A percentile compares a stretch with the other conserved stretches of the same genome.
Conservation (phyloP, 2,329 filamentous ascomycete genomes). For the Cercospora brassicicola region DNA sequence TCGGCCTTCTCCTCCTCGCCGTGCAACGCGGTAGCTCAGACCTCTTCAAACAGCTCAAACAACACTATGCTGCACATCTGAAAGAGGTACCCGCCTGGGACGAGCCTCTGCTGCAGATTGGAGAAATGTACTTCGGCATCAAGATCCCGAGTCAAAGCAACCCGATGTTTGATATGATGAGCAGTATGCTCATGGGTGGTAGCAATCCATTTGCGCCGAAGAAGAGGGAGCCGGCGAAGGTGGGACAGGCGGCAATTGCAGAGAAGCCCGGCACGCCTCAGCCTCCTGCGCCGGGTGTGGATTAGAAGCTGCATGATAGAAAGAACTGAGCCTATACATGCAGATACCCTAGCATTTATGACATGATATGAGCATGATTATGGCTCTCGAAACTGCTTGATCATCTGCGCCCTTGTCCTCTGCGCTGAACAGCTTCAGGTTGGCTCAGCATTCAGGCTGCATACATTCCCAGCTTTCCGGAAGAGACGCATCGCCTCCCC, state of each 20-base stretch:
- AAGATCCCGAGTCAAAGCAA: constrained; percentile 85
- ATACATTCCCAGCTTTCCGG: constrained; percentile 1
- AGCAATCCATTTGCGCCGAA: constrained; percentile 54
- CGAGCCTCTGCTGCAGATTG: constrained; percentile 77
- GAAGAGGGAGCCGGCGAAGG: constrained; percentile 49
- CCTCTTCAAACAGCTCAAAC: constrained; percentile 76
- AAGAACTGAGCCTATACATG: not conserved
- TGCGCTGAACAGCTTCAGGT: not conserved
- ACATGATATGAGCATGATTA: not conserved
- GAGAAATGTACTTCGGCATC: constrained; percentile 96
- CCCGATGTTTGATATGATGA: constrained; percentile 97
- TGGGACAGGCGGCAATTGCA: constrained; percentile 45
- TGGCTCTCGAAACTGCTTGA: not conserved
- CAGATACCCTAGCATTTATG: constrained; percentile 6
- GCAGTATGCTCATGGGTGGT: constrained; percentile 82
- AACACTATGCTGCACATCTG: constrained; percentile 77
- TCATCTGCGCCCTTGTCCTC: not conserved
- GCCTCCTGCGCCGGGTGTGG: constrained; percentile 38
- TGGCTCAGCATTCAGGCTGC: not conserved
- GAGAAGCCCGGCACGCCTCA: constrained; percentile 33
- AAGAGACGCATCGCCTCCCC: not conserved
- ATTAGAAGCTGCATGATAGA: constrained; percentile 24
- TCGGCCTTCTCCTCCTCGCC: constrained; percentile 78
- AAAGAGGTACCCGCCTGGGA: constrained; percentile 73
- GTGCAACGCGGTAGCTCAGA: constrained; percentile 77